Conservation (phyloP, 345 rosid genomes). For the Leavenworthia alabamica region DNA sequence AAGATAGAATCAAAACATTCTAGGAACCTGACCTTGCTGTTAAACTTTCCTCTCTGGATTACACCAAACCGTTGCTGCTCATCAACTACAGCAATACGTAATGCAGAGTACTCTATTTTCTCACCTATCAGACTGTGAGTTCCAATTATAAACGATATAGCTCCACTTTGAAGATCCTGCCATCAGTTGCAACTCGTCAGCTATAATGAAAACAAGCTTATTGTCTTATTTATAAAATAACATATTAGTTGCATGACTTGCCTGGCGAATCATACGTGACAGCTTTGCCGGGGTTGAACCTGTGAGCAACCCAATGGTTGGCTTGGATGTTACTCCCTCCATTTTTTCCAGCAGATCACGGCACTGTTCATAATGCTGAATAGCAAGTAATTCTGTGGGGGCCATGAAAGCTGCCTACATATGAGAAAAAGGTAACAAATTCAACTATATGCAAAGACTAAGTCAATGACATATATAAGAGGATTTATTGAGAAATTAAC, state of each 20-base stretch:
- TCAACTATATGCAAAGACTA: neutral
- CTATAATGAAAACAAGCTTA: conserved; percentile 13
- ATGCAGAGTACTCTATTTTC: conserved; percentile 65
- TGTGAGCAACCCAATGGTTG: conserved; percentile 80
- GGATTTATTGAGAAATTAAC: neutral
- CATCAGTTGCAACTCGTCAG: conserved; percentile 7
- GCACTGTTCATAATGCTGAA: conserved; percentile 82
- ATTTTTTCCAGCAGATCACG: conserved; percentile 59
- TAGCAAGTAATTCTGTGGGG: conserved; percentile 94
- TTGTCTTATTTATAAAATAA: neutral
- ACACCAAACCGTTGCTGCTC: conserved; percentile 99
- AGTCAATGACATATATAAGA: neutral
- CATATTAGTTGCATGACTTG: conserved; percentile 33
- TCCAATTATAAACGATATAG: conserved; percentile 79
- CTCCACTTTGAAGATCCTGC: conserved; percentile 83
- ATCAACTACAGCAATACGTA: conserved; percentile 94
- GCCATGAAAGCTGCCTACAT: conserved; percentile 97
- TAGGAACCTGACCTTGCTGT: conserved; percentile 60
- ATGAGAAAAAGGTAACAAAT: neutral
- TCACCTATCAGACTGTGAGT: conserved; percentile 92
- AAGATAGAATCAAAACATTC: neutral
- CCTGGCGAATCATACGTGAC: conserved; percentile 82
- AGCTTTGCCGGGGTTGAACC: conserved; percentile 83
- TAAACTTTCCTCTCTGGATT: conserved; percentile 93
- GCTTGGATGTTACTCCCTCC: conserved; percentile 51